These are phyloP conservation scores for Anthracocystis walkeri DNA, from an alignment of 1,284 basidiomycete species.

Conservation along the genomic window DNA sequence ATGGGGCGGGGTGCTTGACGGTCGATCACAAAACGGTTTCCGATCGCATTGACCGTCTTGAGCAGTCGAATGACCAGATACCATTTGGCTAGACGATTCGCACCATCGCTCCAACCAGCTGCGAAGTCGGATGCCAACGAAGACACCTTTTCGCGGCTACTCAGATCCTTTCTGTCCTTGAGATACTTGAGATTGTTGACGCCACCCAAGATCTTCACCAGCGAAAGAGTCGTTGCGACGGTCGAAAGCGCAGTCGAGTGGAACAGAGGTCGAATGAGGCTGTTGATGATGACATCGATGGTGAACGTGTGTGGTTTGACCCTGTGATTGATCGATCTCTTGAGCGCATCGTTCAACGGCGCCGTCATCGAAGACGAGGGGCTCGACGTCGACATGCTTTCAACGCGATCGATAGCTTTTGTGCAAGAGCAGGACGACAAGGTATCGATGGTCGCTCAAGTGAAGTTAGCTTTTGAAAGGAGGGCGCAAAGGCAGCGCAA, in stretches of 20 bases:
- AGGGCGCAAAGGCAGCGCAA: neutral
- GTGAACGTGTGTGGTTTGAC: conserved; percentile 35
- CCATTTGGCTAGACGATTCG: conserved; percentile 27
- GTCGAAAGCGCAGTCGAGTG: conserved; percentile 32
- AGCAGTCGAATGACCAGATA: conserved; percentile 40
- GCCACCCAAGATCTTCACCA: conserved; percentile 46
- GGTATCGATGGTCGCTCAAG: neutral
- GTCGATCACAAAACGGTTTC: conserved; percentile 46
- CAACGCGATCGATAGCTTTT: neutral
- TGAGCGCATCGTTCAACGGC: conserved; percentile 32
- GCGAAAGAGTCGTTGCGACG: conserved; percentile 43
- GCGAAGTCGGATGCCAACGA: conserved; percentile 22
- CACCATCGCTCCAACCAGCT: conserved; percentile 23
- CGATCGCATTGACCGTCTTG: conserved; percentile 50
- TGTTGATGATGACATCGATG: conserved; percentile 31
- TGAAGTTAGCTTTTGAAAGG: neutral
- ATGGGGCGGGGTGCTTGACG: conserved; percentile 32
- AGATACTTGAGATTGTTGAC: conserved; percentile 35
- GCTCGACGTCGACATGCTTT: conserved; percentile 17
- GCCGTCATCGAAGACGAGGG: conserved; percentile 2
- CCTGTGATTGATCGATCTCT: conserved; percentile 30
- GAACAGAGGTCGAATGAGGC: conserved; percentile 37
- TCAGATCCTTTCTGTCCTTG: conserved; percentile 24
- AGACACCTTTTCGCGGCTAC: conserved; percentile 21
- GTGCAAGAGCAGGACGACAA: neutral